phyloP scores from a whole-genome alignment of 176 grass and related monocot species.

The Dendrocalamus sinicus region DNA sequence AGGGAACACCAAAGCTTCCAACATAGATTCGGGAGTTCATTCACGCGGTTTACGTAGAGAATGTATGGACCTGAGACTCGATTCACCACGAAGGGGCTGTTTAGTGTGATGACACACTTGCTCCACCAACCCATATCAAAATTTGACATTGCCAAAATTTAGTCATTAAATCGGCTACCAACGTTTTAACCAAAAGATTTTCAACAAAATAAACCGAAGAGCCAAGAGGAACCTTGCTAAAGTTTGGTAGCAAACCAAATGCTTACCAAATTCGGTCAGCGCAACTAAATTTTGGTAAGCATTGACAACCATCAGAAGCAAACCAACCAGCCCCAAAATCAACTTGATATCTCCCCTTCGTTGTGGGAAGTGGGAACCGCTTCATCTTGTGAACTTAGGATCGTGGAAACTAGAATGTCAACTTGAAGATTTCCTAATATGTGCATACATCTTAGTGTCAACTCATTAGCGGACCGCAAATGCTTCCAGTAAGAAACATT shows the following conservation, averaged over 20 bases:
- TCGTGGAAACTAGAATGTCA: background rate
- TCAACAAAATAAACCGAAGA: too few species aligned
- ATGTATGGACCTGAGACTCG: background rate
- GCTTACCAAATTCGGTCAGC: too few species aligned
- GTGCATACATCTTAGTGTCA: too few species aligned
- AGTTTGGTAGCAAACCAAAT: too few species aligned
- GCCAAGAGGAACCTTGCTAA: too few species aligned
- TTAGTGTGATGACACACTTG: too few species aligned
- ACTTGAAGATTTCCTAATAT: background rate
- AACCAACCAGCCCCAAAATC: background rate
- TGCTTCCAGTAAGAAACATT: background rate
- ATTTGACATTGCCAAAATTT: too few species aligned
- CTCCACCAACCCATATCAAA: too few species aligned
- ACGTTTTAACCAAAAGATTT: too few species aligned
- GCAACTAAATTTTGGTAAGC: too few species aligned
- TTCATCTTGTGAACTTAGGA: background rate
- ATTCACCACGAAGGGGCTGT: background rate
- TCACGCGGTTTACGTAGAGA: background rate
- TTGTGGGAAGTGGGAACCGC: background rate
- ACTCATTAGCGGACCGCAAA: background rate
- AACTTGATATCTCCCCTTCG: background rate
- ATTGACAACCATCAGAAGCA: too few species aligned
- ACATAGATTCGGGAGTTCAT: background rate
- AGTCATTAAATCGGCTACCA: too few species aligned
- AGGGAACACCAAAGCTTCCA: background rate